Percentiles rank a stretch among this genome's conserved stretches.
phyloP scores from a whole-genome alignment of 129 eudicot species.

The Solidago caesia region DNA sequence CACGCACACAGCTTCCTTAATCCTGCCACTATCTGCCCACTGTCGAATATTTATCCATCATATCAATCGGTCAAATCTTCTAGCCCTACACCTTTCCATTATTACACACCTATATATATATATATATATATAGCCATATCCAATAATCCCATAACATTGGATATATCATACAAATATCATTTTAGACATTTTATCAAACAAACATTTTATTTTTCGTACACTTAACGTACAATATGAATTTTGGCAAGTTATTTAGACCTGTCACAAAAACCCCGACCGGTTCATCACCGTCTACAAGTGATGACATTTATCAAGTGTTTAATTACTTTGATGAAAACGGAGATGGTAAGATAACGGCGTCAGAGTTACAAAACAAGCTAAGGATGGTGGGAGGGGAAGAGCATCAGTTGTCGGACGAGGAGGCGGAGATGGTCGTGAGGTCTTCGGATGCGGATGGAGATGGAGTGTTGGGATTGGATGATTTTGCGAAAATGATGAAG shows the following conservation, averaged over 20 bases:
- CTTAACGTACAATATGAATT: not conserved
- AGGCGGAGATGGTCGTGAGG: slow-evolving; percentile 42
- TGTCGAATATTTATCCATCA: slow-evolving; percentile 17
- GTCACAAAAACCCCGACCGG: not conserved
- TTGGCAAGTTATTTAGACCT: not conserved
- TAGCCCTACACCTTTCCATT: too few relatives aligned
- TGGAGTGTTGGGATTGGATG: slow-evolving; percentile 41
- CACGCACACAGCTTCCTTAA: slow-evolving; percentile 19
- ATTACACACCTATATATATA: too few relatives aligned
- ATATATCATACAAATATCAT: not conserved
- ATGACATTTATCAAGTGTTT: slow-evolving; percentile 37
- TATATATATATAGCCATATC: not conserved
- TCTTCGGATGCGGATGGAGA: slow-evolving; percentile 44
- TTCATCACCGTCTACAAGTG: slow-evolving; percentile 7
- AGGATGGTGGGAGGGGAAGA: slow-evolving; percentile 30
- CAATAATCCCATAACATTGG: not conserved
- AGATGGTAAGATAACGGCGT: slow-evolving; percentile 46
- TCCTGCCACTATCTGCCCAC: not conserved
- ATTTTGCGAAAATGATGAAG: slow-evolving; percentile 46
- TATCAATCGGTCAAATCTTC: too few relatives aligned
- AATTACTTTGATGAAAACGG: slow-evolving; percentile 50
- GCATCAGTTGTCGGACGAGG: slow-evolving; percentile 34
- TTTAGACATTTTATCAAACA: not conserved
- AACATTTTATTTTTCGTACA: not conserved
- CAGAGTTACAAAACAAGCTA: slow-evolving; percentile 32